Evolutionary conservation across 2,329 filamentous ascomycete genomes (phyloP).

Genomic region (Sporothrix protearum): DNA sequence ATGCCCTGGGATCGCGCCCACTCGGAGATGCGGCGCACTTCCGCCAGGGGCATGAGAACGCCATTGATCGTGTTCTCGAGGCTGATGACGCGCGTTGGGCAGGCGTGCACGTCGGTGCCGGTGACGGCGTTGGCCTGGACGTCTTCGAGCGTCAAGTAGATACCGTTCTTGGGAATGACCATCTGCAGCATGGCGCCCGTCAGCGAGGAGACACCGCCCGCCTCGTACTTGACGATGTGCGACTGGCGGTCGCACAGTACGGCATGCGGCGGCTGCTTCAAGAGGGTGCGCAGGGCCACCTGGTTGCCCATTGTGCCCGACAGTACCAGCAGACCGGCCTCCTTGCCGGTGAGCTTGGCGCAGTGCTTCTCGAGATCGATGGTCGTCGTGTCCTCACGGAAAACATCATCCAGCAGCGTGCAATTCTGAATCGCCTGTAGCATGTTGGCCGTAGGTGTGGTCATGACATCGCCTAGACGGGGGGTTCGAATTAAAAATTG

Average conservation of each 20-base stretch:
- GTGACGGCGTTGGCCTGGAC: conserved; percentile 63
- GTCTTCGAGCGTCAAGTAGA: conserved; percentile 74
- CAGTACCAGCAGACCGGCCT: conserved; percentile 74
- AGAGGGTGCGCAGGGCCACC: conserved; percentile 71
- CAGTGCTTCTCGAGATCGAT: conserved; percentile 70
- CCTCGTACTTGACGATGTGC: conserved; percentile 70
- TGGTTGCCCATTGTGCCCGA: conserved; percentile 96
- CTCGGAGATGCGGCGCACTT: conserved; percentile 63
- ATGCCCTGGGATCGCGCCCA: conserved; percentile 59
- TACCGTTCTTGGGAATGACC: conserved; percentile 65
- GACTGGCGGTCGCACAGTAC: conserved; percentile 75
- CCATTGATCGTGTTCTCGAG: conserved; percentile 85
- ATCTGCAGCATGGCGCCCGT: conserved; percentile 67
- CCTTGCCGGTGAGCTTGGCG: conserved; percentile 69
- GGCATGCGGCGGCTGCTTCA: conserved; percentile 74
- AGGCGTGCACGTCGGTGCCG: conserved; percentile 68
- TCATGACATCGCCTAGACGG: conserved; percentile 52
- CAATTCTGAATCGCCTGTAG: conserved; percentile 71
- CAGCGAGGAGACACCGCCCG: conserved; percentile 56
- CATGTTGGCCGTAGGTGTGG: conserved; percentile 77
- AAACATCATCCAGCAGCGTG: conserved; percentile 80
- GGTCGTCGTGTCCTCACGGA: conserved; percentile 75
- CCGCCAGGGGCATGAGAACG: conserved; percentile 70
- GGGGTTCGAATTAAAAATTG: not conserved
- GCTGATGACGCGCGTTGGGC: conserved; percentile 75